A percentile compares a stretch with the other conserved stretches of the same genome.
Conservation (phyloP, 2,329 filamentous ascomycete species). For the Ceratocystis smalleyi region DNA sequence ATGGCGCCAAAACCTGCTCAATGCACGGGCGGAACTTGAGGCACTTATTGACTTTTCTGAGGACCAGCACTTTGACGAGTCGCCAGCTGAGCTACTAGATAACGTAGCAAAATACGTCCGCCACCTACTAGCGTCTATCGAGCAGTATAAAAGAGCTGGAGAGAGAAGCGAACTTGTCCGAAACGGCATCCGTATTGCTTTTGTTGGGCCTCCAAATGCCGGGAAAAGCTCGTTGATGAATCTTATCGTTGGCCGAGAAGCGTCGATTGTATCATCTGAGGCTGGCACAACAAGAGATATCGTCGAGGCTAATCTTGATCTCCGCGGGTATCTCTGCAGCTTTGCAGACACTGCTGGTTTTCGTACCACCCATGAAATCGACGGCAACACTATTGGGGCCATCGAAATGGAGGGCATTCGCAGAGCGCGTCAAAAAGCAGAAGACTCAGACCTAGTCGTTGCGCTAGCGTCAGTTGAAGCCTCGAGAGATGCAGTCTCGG, state of each 20-base stretch:
- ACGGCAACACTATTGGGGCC: conserved; percentile 39
- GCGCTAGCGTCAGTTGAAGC: conserved; percentile 61
- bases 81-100: conserved; percentile 52
- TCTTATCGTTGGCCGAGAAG: conserved; percentile 73
- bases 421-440: conserved; percentile 64
- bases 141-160: conserved; percentile 57
- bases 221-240: conserved; percentile 94
- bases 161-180: conserved; percentile 70
- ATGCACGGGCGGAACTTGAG: conserved; percentile 80
- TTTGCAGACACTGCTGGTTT: conserved; percentile 92
- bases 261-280: conserved; percentile 85
- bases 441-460: conserved; percentile 72
- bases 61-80: conserved; percentile 92
- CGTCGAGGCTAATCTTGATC: conserved; percentile 77
- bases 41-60: conserved; percentile 95
- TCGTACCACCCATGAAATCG: conserved; percentile 30
- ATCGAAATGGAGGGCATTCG: conserved; percentile 85
- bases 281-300: conserved; percentile 90
- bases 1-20: conserved; percentile 64
- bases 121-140: conserved; percentile 46
- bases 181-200: conserved; percentile 69
- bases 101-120: conserved; percentile 53
- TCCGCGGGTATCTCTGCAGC: conserved; percentile 81
- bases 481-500: not conserved
- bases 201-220: conserved; percentile 82